Evolutionary conservation across 2,329 filamentous ascomycete species (phyloP).

Genomic region (Scedosporium dehoogii): DNA sequence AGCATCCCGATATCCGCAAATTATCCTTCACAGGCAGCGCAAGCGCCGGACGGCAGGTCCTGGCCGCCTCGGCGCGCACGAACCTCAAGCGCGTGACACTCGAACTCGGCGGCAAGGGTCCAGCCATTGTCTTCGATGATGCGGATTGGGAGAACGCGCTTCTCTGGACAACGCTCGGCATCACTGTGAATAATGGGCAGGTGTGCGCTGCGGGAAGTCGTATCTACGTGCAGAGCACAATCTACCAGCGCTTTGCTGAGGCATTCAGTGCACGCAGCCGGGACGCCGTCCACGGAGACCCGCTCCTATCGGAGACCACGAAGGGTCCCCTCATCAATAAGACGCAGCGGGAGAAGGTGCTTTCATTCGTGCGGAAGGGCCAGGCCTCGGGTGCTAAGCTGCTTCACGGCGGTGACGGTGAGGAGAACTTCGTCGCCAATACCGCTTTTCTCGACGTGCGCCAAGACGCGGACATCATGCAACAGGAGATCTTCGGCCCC

Average conservation of each 20-base stretch:
- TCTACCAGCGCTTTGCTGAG: slow-evolving; percentile 66
- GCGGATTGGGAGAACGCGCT: slow-evolving; percentile 82
- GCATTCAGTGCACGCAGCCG: slow-evolving; percentile 64
- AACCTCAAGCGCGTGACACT: slow-evolving; percentile 75
- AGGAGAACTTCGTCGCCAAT: slow-evolving; percentile 51
- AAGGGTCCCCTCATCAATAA: slow-evolving; percentile 81
- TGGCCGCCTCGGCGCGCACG: slow-evolving; percentile 79
- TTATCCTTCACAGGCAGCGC: slow-evolving; percentile 87
- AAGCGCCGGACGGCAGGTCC: slow-evolving; percentile 60
- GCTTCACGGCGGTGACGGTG: slow-evolving; percentile 62
- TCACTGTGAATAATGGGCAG: slow-evolving; percentile 85
- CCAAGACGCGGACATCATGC: slow-evolving; percentile 10
- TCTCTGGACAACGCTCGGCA: slow-evolving; percentile 60
- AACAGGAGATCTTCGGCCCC: slow-evolving; percentile 19
- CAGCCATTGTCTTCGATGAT: slow-evolving; percentile 95
- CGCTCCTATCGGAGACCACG: slow-evolving; percentile 59
- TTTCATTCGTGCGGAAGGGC: slow-evolving; percentile 71
- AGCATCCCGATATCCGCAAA: slow-evolving; percentile 69
- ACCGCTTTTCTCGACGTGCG: slow-evolving; percentile 54
- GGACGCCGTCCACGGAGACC: slow-evolving; percentile 64
- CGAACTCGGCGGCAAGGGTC: slow-evolving; percentile 89
- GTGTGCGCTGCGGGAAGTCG: slow-evolving; percentile 88
- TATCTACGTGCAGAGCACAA: slow-evolving; percentile 66
- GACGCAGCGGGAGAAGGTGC: slow-evolving; percentile 69
- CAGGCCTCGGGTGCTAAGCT: slow-evolving; percentile 66